Base-by-base conservation (phyloP, 495 filamentous ascomycete species). In the Penicillium pancosmium region DNA sequence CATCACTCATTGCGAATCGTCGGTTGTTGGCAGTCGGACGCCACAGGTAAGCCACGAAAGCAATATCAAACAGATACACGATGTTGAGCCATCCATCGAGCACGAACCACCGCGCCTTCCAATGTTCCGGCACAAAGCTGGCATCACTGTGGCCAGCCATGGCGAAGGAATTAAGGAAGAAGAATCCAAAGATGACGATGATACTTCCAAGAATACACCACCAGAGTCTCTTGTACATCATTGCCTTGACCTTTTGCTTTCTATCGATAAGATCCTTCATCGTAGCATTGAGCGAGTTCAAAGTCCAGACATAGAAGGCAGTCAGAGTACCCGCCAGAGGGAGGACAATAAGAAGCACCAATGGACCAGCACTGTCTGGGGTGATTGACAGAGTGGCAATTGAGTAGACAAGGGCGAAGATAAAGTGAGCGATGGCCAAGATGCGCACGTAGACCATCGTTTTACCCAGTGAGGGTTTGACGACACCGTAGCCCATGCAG, bases 201-300 rank as follows among this genome's bases (percentile, higher is more conserved):
- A 99, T 96, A 64, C 88, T 92, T 55, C 82, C 82, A 15, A 99
- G 80, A 59, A 99, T 95, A 72, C 91, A 93, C 91, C 91, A 99
- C 94, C 94, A 99, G 23, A 99, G 87, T 73, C 95, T 96, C 76
- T 91, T 92, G 79, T 98, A 99, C 94, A 99, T 99, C 71, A 84
- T 73, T 19, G 90, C 89, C 71, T 99, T 99, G 56, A 88, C 88
- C 71, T 88, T 90, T 75, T 99, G 94, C 74, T 96, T 97, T 46
- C 94, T 86, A 67, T 94, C 92, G 13, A 90, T 80, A 7, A 99
- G 84, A 67, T 98, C 93, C 75, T 97, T 98, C 82, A 97, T 94
- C 0, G 94, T 99, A 49, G 85, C 76, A 70, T 93, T 96, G 55
- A 99, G 80, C 7, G 92, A 93, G 78, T 96, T 98, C 66, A 99